Conservation (phyloP, 257 asterid species). For the Sherardia arvensis region DNA sequence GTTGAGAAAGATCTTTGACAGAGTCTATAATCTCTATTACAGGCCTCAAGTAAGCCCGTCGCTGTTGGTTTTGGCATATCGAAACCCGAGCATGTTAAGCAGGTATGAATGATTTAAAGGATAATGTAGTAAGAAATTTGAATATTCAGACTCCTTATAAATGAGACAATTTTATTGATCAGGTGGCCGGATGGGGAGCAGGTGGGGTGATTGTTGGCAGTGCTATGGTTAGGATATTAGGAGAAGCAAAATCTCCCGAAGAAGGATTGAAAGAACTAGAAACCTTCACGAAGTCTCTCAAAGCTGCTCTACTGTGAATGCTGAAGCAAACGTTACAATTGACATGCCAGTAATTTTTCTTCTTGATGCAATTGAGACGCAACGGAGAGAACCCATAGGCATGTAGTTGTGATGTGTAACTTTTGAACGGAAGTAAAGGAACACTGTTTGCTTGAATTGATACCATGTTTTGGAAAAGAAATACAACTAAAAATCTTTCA, state of each 20-base stretch:
- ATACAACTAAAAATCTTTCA: not conserved
- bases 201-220: slow-evolving; percentile 93
- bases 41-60: slow-evolving; percentile 71
- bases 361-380: not conserved
- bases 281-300: slow-evolving; percentile 53
- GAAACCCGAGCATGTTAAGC: slow-evolving; percentile 74
- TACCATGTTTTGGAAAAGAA: not conserved
- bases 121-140: not conserved
- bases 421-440: not conserved
- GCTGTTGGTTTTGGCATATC: slow-evolving; percentile 96
- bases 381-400: not conserved
- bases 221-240: slow-evolving; percentile 72
- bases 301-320: slow-evolving; percentile 51
- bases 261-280: slow-evolving; percentile 71
- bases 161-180: slow-evolving; percentile 6
- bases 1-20: not conserved
- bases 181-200: slow-evolving; percentile 92
- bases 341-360: not conserved
- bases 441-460: not conserved
- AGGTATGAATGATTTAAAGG: slow-evolving; percentile 26
- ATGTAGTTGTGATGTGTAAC: not conserved
- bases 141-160: not conserved
- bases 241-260: slow-evolving; percentile 71
- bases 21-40: slow-evolving; percentile 12
- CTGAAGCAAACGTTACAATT: slow-evolving; percentile 1